Evolutionary conservation across 2,329 filamentous ascomycete species (phyloP).

Genomic region (Epichloe elymi): DNA sequence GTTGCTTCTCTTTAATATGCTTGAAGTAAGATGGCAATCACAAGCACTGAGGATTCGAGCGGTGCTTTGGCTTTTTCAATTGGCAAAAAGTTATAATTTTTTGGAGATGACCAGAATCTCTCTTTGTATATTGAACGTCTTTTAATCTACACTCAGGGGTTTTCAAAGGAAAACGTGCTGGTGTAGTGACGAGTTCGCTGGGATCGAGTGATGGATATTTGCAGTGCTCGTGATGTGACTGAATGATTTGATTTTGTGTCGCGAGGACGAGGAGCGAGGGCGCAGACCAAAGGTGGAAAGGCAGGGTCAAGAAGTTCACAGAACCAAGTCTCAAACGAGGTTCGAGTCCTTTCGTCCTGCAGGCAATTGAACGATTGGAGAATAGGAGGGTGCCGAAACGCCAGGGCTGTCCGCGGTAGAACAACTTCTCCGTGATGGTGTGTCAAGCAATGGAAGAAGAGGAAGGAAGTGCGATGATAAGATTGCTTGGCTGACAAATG

Average conservation of each 20-base stretch:
- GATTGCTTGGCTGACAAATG: conserved; percentile 16
- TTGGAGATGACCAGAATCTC: conserved; percentile 15
- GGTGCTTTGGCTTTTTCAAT: conserved; percentile 3
- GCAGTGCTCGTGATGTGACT: conserved; percentile 26
- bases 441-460: conserved; percentile 10
- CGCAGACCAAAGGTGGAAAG: conserved; percentile 19
- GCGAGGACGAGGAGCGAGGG: conserved; percentile 19
- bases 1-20: conserved; percentile 10
- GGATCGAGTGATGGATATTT: conserved; percentile 27
- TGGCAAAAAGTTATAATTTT: not conserved
- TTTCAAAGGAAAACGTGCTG: conserved; percentile 90
- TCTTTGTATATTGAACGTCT: conserved; percentile 18
- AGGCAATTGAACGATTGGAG: conserved; percentile 13
- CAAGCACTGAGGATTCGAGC: conserved; percentile 3
- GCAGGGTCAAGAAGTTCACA: conserved; percentile 17
- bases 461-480: conserved; percentile 20
- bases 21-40: conserved; percentile 12
- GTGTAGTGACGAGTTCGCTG: conserved; percentile 46
- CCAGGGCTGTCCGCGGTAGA: conserved; percentile 6
- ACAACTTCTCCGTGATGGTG: conserved; percentile 8
- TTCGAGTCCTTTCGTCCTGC: conserved; percentile 1
- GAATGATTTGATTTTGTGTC: conserved; percentile 15
- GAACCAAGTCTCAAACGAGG: conserved; percentile 8
- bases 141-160: conserved; percentile 60
- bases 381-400: conserved; percentile 3